Evolutionary conservation across 352 stramenopile genomes (phyloP).

Genomic region (Globisporangium sylvaticum): DNA sequence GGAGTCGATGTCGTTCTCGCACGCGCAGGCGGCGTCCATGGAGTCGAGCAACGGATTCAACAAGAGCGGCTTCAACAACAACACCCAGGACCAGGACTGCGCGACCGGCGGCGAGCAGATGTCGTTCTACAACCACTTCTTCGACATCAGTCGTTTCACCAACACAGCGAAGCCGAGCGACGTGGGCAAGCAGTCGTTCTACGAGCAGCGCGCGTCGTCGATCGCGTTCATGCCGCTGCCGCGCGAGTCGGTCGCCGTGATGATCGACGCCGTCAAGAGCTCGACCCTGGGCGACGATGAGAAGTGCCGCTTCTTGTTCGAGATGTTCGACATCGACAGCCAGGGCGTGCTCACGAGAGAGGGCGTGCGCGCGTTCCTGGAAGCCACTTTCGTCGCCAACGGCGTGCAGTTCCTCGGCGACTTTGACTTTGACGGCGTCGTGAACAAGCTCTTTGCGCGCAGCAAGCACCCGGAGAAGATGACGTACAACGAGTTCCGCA

Average conservation of each 20-base stretch:
- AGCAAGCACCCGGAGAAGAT: constrained; percentile 39
- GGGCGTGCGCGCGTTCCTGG: constrained; percentile 51
- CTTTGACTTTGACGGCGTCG: constrained; percentile 43
- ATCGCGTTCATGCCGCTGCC: constrained; percentile 33
- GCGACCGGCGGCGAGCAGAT: constrained; percentile 20
- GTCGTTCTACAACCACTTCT: constrained; percentile 35
- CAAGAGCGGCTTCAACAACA: constrained; percentile 2
- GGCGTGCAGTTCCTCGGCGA: constrained; percentile 49
- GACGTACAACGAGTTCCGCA: constrained; percentile 53
- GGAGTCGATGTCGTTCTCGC: constrained; percentile 20
- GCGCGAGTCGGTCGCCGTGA: constrained; percentile 50
- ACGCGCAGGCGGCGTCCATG: neutral
- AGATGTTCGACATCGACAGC: constrained; percentile 55
- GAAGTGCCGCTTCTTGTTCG: constrained; percentile 63
- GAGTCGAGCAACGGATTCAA: constrained; percentile 7
- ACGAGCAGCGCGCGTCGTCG: constrained; percentile 15
- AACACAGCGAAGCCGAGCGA: constrained; percentile 7
- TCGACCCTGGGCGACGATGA: constrained; percentile 46
- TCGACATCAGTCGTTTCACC: constrained; percentile 29
- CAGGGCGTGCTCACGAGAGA: constrained; percentile 41
- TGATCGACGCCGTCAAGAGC: constrained; percentile 53
- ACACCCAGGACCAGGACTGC: constrained; percentile 12
- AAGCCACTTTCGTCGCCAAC: constrained; percentile 49
- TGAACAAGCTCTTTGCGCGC: constrained; percentile 45
- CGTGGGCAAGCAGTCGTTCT: constrained; percentile 8